phyloP scores from a whole-genome alignment of 148 eudicot species.

The Fagopyrum tataricum region DNA sequence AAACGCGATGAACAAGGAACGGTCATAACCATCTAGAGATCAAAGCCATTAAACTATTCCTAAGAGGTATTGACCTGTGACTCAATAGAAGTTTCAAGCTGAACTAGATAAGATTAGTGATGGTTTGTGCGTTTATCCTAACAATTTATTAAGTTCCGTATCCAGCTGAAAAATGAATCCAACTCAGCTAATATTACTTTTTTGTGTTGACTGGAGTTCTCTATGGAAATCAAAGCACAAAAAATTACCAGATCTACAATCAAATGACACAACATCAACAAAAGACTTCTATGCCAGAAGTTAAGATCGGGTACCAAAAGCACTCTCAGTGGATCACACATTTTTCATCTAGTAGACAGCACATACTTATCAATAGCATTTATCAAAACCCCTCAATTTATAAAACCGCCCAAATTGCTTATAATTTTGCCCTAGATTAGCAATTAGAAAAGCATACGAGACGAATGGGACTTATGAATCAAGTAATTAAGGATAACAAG shows the following conservation, averaged over 20 bases:
- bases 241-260: constrained; percentile 6
- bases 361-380: background rate
- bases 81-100: background rate
- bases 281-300: background rate
- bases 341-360: background rate
- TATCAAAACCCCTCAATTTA: background rate
- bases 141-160: background rate
- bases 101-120: background rate
- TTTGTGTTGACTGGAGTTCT: background rate
- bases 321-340: background rate
- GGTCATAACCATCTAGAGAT: background rate
- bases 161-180: background rate
- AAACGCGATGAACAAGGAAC: background rate
- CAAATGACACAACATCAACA: background rate
- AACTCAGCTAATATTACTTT: background rate
- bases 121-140: background rate
- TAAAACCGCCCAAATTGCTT: background rate
- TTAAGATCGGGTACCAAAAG: background rate
- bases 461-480: background rate
- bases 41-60: background rate
- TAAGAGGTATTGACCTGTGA: too few species aligned
- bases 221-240: background rate
- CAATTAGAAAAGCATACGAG: background rate
- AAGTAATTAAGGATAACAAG: background rate
- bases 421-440: background rate